Evolutionary conservation across 148 eudicot species (phyloP), one percentile per base, ranked within the genome.

Genomic region (Rhododendron vialii): DNA sequence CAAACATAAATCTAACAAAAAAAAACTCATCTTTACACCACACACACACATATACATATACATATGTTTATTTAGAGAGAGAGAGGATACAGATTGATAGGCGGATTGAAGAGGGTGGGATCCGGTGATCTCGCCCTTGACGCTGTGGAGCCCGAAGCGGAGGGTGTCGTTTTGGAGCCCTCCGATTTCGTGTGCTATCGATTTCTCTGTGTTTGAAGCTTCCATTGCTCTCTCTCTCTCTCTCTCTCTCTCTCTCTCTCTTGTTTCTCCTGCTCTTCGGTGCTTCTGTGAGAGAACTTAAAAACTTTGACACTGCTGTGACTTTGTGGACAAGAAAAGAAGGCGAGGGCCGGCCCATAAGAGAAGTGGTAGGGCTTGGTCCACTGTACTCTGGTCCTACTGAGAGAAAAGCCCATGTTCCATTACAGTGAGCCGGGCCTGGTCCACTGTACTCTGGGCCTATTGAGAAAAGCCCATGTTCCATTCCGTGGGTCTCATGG

Each of bases 81-180:
- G 84, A 53, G 75, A 82, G 75, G 33, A 14, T 90, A 96, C 99
- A 74, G 95, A 82, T 77, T 88, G 90, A 45, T 86, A 87, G 33
- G 95, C 89, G 33, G 98, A 93, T 88, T 94, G 90, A 75, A 95
- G 97, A 65, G 99, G 97, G 81, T 96, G 99, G 84, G 95, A 83
- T 86, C 92, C 96, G 51, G 93, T 81, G 83, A 96, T 95, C 67
- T 96, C 94, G 88, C 95, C 89, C 87, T 93, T 96, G 87, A 95
- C 96, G 85, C 98, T 95, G 50, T 94, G 90, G 28, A 95, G 89
- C 24, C 99, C 98, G 84, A 92, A 94, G 2, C 99, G 95, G 63
- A 96, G 91, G 1, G 97, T 93, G 85, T 96, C 98, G 84, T 85
- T 91, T 57, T 88, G 90, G 28, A 88, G 74, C 0, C 95, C 97